Evolutionary conservation across 163 green algal genomes (phyloP).

Genomic region (Coccomyxa subellipsoidea): DNA sequence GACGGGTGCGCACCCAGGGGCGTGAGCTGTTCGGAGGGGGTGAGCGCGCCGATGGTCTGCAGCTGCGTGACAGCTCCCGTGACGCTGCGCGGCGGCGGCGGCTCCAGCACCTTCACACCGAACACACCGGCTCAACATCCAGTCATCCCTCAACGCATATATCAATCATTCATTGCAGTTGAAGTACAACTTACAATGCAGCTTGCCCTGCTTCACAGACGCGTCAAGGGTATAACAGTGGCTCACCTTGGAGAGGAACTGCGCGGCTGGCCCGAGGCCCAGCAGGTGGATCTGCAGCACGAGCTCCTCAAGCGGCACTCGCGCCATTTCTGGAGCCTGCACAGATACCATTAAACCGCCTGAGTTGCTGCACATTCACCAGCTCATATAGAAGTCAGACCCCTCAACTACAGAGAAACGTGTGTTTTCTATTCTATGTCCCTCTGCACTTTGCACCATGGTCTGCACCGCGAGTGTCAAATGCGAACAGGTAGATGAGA

Average conservation of each 20-base stretch:
- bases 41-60: slow-evolving; percentile 75
- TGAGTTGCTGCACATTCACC: no score
- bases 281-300: slow-evolving; percentile 87
- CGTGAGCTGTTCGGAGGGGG: slow-evolving; percentile 67
- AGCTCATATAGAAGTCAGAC: no score
- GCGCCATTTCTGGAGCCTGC: slow-evolving; percentile 79
- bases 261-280: slow-evolving; percentile 55
- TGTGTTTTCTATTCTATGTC: no score
- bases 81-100: slow-evolving; percentile 72
- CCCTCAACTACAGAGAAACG: no score
- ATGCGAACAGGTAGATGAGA: no score
- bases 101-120: slow-evolving; percentile 61
- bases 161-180: not conserved
- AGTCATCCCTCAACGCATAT: not conserved
- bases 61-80: slow-evolving; percentile 64
- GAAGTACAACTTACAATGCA: no score
- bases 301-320: slow-evolving; percentile 86
- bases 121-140: no score
- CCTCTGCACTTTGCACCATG: no score
- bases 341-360: not conserved
- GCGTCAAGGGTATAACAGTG: not conserved
- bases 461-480: no score
- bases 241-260: slow-evolving; percentile 54
- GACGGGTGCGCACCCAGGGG: slow-evolving; percentile 59
- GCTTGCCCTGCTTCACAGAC: not conserved